These are phyloP conservation scores for Telfairia occidentalis DNA, from an alignment of 331 rosid genomes.

Conservation along the genomic window DNA sequence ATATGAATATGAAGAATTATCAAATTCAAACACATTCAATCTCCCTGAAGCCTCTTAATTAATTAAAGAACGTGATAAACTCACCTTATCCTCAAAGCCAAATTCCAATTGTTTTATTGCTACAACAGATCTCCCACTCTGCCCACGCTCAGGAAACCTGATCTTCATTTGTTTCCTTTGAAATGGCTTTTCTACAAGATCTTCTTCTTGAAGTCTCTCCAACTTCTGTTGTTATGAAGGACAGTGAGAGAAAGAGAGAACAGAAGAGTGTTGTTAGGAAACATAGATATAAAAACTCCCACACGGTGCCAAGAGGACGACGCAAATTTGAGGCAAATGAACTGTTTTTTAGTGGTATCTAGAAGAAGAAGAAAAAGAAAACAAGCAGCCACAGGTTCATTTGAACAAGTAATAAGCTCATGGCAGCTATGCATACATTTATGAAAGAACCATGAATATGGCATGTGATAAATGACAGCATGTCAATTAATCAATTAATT, in stretches of 20 bases:
- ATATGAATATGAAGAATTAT: neutral
- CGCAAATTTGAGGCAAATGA: neutral
- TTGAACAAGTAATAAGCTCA: neutral
- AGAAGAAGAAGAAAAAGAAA: neutral
- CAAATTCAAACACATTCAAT: neutral
- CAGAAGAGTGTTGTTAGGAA: neutral
- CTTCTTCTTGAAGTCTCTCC: constrained; percentile 87
- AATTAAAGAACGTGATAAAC: constrained; percentile 17
- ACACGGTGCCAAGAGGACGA: neutral
- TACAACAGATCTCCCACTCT: constrained; percentile 81
- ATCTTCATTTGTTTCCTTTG: constrained; percentile 94
- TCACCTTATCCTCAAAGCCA: constrained; percentile 72
- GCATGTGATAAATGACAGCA: neutral
- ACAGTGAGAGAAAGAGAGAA: constrained; percentile 17
- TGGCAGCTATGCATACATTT: neutral
- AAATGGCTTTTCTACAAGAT: constrained; percentile 78
- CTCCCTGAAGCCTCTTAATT: neutral
- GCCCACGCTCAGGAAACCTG: constrained; percentile 91
- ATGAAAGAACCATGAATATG: neutral
- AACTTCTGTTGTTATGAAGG: constrained; percentile 54
- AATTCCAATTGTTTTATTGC: constrained; percentile 58
- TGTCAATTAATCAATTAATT: neutral
- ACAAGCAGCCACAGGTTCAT: neutral
- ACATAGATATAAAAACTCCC: neutral
- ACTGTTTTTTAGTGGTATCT: neutral